Evolutionary conservation across 768 basidiomycete species (phyloP).

Genomic region (Collybia mongolica): DNA sequence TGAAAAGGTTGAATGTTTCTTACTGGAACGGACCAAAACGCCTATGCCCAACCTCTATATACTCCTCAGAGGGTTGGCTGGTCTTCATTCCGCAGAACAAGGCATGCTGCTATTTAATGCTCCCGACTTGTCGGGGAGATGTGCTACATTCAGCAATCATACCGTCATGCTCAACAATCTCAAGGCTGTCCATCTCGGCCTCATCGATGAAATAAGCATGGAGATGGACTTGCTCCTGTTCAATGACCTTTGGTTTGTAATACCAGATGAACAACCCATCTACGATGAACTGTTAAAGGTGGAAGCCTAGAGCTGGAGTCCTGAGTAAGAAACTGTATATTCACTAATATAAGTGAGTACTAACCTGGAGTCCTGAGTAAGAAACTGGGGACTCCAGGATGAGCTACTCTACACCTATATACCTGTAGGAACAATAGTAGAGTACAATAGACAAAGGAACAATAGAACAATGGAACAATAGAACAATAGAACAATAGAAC

Average conservation of each 20-base stretch:
- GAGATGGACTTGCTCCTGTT: too few relatives aligned
- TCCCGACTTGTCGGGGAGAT: neutral
- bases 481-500: too few relatives aligned
- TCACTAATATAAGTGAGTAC: too few relatives aligned
- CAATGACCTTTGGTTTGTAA: neutral
- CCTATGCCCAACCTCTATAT: neutral
- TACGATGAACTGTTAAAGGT: neutral
- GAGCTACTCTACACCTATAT: too few relatives aligned
- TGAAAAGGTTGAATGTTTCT: neutral
- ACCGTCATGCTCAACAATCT: neutral
- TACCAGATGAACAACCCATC: neutral
- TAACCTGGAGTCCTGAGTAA: too few relatives aligned
- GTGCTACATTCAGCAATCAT: neutral
- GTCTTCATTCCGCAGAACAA: neutral
- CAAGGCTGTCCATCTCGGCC: neutral
- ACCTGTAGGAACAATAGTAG: too few relatives aligned
- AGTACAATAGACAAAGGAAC: too few relatives aligned
- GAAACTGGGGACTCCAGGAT: too few relatives aligned
- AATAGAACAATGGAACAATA: too few relatives aligned
- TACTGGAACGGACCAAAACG: too few relatives aligned
- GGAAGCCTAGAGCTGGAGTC: too few relatives aligned
- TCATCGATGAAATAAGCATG: neutral
- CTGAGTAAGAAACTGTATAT: too few relatives aligned
- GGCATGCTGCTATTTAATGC: neutral
- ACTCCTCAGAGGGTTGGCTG: neutral